Base-by-base conservation (phyloP, 495 filamentous ascomycete species). In the Stereocaulon alpinum region DNA sequence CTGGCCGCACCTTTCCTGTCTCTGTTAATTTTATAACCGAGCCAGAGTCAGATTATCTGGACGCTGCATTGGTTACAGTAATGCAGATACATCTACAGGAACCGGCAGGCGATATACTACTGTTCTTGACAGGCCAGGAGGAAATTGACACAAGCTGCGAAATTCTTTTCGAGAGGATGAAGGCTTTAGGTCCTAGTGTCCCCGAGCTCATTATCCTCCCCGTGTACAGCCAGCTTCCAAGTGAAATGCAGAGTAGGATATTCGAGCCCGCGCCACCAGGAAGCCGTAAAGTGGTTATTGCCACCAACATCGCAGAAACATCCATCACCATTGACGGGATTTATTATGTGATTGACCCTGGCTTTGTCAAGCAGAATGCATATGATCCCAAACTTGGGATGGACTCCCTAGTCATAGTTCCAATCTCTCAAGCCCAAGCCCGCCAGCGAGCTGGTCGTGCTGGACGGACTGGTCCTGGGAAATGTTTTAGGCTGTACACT, bases 41-140 rank as follows among this genome's bases (percentile, higher is more conserved):
- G 72, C 93, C 94, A 0, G 93, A 97, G 68, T 87, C 86, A 4
- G 93, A 99, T 70, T 99, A 99, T 67, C 79, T 99, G 18, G 92
- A 96, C 70, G 86, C 91, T n/a, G 90, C 94, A 2, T 75, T 99
- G 17, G 86, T 89, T 44, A 96, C 94, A 0, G 91, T 96, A 34
- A 96, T 99, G 91, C 90, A 96, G 65, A 96, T 99, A 61, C 93
- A 99, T 72, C 76, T 99, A 32, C 89, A 83, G 17, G 94, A 99
- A 63, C 87, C 89, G 0, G 76, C 80, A 22, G 93, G 93, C 67
- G 94, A 97, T 69, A 96, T 99, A 58, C 75, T 99, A 15, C 74
- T 99, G 17, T 99, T 99, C 75, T 77, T 99, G 64, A 99, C 93
- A 0, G 93, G 93, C 14, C 90, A 95, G 68, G 93, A 97, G 74